phyloP scores from a whole-genome alignment of 148 eudicot species.

The Rhododendron ovatum region DNA sequence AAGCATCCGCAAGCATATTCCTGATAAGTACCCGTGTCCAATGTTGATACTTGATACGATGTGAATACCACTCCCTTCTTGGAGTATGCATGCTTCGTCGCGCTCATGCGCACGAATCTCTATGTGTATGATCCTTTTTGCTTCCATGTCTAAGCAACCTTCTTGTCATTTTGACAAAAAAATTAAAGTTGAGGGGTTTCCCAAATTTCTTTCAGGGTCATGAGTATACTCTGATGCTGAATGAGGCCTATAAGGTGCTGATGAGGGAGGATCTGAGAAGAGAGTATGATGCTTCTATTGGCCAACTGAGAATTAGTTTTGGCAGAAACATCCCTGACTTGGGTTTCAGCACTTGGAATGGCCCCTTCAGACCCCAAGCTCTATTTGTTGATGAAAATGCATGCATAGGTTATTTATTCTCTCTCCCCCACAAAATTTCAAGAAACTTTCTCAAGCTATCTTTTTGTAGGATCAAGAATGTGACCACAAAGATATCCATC shows the following conservation, averaged over 20 bases:
- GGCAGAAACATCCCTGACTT: slow-evolving; percentile 16
- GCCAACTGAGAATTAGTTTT: slow-evolving; percentile 11
- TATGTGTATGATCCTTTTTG: background rate
- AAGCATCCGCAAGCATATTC: background rate
- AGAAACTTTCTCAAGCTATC: background rate
- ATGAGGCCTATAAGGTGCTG: slow-evolving; percentile 48
- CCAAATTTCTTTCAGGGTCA: slow-evolving; percentile 42
- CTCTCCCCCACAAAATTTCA: background rate
- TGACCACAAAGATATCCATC: too few relatives aligned
- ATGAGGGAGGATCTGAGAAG: slow-evolving; percentile 40
- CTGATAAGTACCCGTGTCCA: background rate
- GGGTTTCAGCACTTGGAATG: slow-evolving; percentile 48
- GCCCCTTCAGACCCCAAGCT: slow-evolving; percentile 46
- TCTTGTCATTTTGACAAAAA: background rate
- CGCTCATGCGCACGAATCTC: background rate
- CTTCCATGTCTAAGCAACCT: background rate
- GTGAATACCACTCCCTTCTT: background rate
- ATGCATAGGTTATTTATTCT: slow-evolving; percentile 39
- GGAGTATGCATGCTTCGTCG: background rate
- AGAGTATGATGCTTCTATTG: slow-evolving; percentile 50
- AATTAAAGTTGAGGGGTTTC: background rate
- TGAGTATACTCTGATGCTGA: slow-evolving; percentile 39
- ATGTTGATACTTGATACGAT: background rate
- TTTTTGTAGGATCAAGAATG: background rate
- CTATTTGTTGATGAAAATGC: slow-evolving; percentile 59